These are phyloP conservation scores for Mortierella sp. DNA, from an alignment of 371 early-diverging fungal species.

Conservation along the genomic window DNA sequence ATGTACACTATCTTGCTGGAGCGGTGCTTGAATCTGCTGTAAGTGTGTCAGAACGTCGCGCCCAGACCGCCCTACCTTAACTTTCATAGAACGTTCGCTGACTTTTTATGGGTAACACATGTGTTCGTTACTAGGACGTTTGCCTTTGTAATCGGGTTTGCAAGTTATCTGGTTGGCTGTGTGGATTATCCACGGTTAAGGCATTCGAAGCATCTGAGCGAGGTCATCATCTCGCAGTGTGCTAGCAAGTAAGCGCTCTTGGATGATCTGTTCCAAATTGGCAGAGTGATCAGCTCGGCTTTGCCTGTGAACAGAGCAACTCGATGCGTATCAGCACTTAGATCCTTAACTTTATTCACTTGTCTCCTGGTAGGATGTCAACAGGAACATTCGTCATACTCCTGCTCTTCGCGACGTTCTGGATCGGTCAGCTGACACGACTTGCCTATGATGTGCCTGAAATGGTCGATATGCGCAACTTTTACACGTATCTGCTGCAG, in stretches of 20 bases:
- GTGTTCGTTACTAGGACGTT: conserved; percentile 31
- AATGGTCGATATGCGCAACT: conserved; percentile 86
- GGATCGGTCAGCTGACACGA: conserved; percentile 79
- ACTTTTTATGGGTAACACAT: neutral
- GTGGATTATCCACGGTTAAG: conserved; percentile 87
- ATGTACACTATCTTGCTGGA: conserved; percentile 56
- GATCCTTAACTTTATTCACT: neutral
- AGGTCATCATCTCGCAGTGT: conserved; percentile 87
- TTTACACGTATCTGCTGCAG: conserved; percentile 85
- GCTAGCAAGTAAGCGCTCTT: conserved; percentile 56
- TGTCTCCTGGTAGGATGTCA: conserved; percentile 56
- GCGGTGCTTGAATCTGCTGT: conserved; percentile 49
- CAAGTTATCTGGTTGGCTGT: conserved; percentile 90
- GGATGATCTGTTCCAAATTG: neutral
- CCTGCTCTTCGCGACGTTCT: conserved; percentile 76
- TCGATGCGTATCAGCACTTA: neutral
- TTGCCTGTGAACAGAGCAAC: neutral
- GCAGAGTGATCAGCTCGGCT: neutral
- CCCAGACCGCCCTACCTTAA: neutral
- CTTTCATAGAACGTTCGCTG: neutral
- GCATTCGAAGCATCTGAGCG: conserved; percentile 72
- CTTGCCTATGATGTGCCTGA: conserved; percentile 79
- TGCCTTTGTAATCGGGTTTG: conserved; percentile 89
- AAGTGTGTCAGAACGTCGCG: conserved; percentile 11
- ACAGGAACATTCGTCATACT: conserved; percentile 65